These are phyloP conservation scores for Neurospora sublineolata DNA, from an alignment of 495 filamentous ascomycete species.

Conservation along the genomic window DNA sequence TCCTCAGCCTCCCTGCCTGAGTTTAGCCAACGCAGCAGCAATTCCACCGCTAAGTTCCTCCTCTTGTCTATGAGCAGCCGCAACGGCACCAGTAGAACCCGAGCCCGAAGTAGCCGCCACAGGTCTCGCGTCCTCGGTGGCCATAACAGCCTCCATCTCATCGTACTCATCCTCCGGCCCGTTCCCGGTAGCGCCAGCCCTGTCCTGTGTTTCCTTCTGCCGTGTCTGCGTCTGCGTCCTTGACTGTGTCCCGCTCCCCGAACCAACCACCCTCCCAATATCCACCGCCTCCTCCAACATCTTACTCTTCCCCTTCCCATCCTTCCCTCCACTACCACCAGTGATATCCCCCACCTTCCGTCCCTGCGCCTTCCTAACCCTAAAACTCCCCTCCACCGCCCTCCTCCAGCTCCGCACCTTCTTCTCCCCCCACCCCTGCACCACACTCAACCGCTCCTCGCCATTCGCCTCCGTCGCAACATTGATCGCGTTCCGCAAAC, in stretches of 20 bases:
- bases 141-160: constrained; percentile 39
- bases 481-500: constrained; percentile 74
- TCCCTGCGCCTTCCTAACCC: constrained; percentile 57
- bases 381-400: constrained; percentile 73
- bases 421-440: constrained; percentile 89
- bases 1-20: constrained; percentile 31
- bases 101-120: constrained; percentile 21
- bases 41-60: constrained; percentile 40
- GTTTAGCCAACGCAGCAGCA: constrained; percentile 40
- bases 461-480: constrained; percentile 40
- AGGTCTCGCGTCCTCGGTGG: constrained; percentile 11
- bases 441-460: constrained; percentile 55
- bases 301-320: constrained; percentile 8
- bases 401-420: constrained; percentile 79
- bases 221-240: neutral
- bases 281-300: constrained; percentile 26
- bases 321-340: constrained; percentile 12
- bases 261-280: constrained; percentile 18
- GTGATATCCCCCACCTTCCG: constrained; percentile 18
- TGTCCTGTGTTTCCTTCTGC: neutral
- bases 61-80: constrained; percentile 22
- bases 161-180: neutral
- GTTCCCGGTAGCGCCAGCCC: neutral
- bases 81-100: constrained; percentile 11
- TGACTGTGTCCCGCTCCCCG: constrained; percentile 22